Evolutionary conservation across 805 yeast species (phyloP).

Genomic region (Yarrowia sp.): DNA sequence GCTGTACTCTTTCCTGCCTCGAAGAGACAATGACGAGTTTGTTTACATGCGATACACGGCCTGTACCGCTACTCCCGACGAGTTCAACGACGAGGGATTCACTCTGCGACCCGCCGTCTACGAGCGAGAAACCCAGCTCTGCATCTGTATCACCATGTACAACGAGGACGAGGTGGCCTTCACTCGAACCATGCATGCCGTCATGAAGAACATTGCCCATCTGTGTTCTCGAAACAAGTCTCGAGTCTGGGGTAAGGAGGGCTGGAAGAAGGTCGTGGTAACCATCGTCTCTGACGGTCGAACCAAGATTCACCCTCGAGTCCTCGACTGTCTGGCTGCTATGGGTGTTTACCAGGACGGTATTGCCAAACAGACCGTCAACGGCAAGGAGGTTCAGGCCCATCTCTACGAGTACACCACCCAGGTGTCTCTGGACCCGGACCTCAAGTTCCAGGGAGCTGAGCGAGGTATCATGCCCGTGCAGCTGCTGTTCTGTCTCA

Average conservation of each 20-base stretch:
- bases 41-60: slow-evolving; percentile 97
- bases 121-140: slow-evolving; percentile 90
- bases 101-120: slow-evolving; percentile 83
- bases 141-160: slow-evolving; percentile 95
- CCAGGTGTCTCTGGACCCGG: slow-evolving; percentile 89
- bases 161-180: slow-evolving; percentile 91
- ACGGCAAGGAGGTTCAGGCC: slow-evolving; percentile 88
- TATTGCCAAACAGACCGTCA: slow-evolving; percentile 92
- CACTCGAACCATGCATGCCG: slow-evolving; percentile 93
- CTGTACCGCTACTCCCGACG: slow-evolving; percentile 91
- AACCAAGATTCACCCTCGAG: slow-evolving; percentile 82
- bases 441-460: slow-evolving; percentile 86
- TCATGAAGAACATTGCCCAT: slow-evolving; percentile 90
- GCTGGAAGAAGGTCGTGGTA: slow-evolving; percentile 97
- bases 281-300: slow-evolving; percentile 94
- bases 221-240: slow-evolving; percentile 81
- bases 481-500: slow-evolving; percentile 88
- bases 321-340: slow-evolving; percentile 86
- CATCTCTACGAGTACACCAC: slow-evolving; percentile 96
- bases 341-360: slow-evolving; percentile 98
- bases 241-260: slow-evolving; percentile 91
- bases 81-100: slow-evolving; percentile 79
- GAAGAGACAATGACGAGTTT: slow-evolving; percentile 90
- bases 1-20: slow-evolving; percentile 79
- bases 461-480: slow-evolving; percentile 93